Percentiles rank a stretch among this genome's conserved stretches.
Conservation (phyloP, 129 eudicot genomes). For the Centella asiatica region DNA sequence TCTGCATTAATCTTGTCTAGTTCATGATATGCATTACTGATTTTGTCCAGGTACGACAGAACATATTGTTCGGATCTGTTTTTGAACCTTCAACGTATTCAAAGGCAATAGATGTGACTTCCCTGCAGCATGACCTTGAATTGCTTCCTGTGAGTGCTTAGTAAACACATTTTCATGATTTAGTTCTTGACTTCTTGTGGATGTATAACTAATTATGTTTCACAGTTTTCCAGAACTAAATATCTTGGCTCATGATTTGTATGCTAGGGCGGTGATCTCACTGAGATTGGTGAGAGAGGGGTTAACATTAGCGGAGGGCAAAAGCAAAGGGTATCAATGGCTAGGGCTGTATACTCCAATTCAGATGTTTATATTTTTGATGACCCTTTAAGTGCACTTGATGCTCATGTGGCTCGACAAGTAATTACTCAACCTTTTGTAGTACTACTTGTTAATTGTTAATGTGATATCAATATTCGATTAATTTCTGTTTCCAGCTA, state of each 20-base stretch:
- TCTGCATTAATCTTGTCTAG: background rate
- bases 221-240: background rate
- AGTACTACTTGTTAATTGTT: background rate
- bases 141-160: conserved; percentile 62
- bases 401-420: conserved; percentile 92
- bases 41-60: conserved; percentile 73
- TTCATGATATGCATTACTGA: background rate
- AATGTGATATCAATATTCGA: background rate
- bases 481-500: background rate
- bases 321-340: conserved; percentile 96
- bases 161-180: background rate
- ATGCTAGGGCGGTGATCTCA: conserved; percentile 77
- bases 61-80: conserved; percentile 78
- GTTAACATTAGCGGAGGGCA: conserved; percentile 98
- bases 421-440: conserved; percentile 23
- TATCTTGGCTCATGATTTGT: background rate
- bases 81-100: conserved; percentile 58
- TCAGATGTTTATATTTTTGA: conserved; percentile 87
- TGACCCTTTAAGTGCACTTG: conserved; percentile 95
- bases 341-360: conserved; percentile 83
- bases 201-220: background rate
- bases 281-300: conserved; percentile 98
- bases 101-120: conserved; percentile 69
- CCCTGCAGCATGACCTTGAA: conserved; percentile 73
- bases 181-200: background rate